Conservation (phyloP, 1,139 yeast genomes). For the Suzukiozyma palmioleophila region DNA sequence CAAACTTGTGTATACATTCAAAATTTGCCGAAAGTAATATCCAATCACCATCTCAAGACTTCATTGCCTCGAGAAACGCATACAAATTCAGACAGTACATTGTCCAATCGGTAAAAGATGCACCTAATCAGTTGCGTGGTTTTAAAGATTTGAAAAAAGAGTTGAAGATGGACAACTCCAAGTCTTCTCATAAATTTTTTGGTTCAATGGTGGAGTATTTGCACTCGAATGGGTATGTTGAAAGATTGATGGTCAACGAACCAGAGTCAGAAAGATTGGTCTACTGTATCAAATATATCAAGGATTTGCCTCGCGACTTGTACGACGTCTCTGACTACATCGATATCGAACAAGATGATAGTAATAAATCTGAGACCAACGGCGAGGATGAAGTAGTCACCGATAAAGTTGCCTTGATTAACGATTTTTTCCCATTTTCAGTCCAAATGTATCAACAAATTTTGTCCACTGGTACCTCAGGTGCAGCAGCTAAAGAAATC, state of each 20-base stretch:
- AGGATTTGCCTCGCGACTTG: slow-evolving; percentile 42
- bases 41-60: slow-evolving; percentile 1
- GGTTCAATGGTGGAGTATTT: slow-evolving; percentile 49
- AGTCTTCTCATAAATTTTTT: slow-evolving; percentile 45
- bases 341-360: slow-evolving; percentile 6
- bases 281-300: slow-evolving; percentile 57
- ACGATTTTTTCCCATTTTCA: slow-evolving; percentile 57
- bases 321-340: slow-evolving; percentile 23
- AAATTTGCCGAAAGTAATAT: slow-evolving; percentile 25
- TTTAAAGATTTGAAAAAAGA: slow-evolving; percentile 62
- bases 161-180: slow-evolving; percentile 47
- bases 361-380: slow-evolving; percentile 11
- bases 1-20: slow-evolving; percentile 44
- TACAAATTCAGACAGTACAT: slow-evolving; percentile 31
- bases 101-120: slow-evolving; percentile 52
- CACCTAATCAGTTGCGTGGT: slow-evolving; percentile 67
- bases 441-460: slow-evolving; percentile 56
- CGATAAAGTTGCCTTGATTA: slow-evolving; percentile 31
- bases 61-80: slow-evolving; percentile 24
- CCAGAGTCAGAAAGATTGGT: slow-evolving; percentile 44
- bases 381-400: slow-evolving; percentile 14
- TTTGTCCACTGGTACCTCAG: slow-evolving; percentile 33
- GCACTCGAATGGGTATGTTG: slow-evolving; percentile 49
- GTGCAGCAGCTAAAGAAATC: slow-evolving; percentile 56
- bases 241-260: slow-evolving; percentile 54